Conservation (phyloP, 2,329 filamentous ascomycete species). For the Colletotrichum scovillei region DNA sequence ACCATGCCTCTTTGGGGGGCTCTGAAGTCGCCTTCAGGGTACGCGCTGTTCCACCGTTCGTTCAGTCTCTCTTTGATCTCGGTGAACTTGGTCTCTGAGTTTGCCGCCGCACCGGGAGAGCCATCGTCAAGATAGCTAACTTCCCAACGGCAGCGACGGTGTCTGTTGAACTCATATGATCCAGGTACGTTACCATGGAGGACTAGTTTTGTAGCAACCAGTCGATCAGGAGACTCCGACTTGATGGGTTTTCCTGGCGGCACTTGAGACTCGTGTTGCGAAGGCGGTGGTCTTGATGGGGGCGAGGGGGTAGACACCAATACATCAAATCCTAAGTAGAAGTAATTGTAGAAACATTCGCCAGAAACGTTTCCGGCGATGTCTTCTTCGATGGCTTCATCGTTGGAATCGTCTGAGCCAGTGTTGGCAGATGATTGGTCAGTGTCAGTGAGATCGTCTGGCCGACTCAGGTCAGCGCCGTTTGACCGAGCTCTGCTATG, state of each 20-base stretch:
- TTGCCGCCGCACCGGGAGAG: conserved; percentile 59
- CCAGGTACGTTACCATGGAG: conserved; percentile 95
- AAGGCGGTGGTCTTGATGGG: conserved; percentile 73
- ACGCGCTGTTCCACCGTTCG: conserved; percentile 75
- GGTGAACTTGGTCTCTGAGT: conserved; percentile 83
- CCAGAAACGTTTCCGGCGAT: conserved; percentile 65
- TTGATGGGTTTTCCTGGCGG: conserved; percentile 50
- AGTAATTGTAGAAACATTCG: conserved; percentile 97
- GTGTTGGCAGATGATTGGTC: conserved; percentile 81
- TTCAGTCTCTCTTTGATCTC: conserved; percentile 77
- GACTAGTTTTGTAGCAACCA: conserved; percentile 92
- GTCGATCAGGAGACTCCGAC: conserved; percentile 65
- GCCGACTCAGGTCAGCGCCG: conserved; percentile 54
- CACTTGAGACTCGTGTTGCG: conserved; percentile 38
- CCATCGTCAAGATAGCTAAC: conserved; percentile 69
- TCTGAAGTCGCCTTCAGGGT: conserved; percentile 64
- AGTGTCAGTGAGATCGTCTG: conserved; percentile 74
- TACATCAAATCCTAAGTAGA: conserved; percentile 93
- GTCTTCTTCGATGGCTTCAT: conserved; percentile 68
- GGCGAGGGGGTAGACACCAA: conserved; percentile 82
- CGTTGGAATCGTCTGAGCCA: conserved; percentile 74
- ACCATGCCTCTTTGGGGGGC: conserved; percentile 80
- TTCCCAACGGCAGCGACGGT: conserved; percentile 89
- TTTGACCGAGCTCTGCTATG: conserved; percentile 61
- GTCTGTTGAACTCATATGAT: conserved; percentile 95